Percentiles rank a stretch among this genome's conserved stretches.
Conservation (phyloP, 2,329 filamentous ascomycete species). For the Rasamsonia emersonii region DNA sequence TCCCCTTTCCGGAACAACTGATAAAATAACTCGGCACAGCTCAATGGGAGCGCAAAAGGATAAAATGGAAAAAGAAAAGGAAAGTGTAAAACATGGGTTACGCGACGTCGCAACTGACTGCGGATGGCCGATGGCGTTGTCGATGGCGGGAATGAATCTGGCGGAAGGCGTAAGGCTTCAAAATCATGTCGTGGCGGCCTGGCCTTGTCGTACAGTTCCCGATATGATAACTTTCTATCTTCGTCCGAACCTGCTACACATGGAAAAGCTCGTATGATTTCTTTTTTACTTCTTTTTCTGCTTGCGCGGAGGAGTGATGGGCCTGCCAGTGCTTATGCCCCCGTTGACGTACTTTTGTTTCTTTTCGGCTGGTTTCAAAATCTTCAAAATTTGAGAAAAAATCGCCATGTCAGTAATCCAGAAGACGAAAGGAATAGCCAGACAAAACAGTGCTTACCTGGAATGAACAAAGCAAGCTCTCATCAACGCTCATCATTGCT, state of each 20-base stretch:
- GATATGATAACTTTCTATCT: constrained; percentile 68
- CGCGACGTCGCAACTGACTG: too few relatives aligned
- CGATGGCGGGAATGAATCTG: too few relatives aligned
- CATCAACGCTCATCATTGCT: constrained; percentile 99
- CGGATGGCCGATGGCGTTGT: too few relatives aligned
- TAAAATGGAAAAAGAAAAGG: too few relatives aligned
- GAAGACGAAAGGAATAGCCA: constrained; percentile 1
- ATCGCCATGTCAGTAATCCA: constrained; percentile 12
- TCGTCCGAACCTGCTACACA: constrained; percentile 87
- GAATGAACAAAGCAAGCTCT: constrained; percentile 97
- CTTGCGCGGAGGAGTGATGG: constrained; percentile 63
- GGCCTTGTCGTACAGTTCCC: too few relatives aligned
- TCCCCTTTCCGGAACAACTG: too few relatives aligned
- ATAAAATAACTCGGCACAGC: too few relatives aligned
- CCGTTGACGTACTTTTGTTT: constrained; percentile 98
- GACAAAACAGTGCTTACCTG: constrained; percentile 54
- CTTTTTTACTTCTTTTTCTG: constrained; percentile 59
- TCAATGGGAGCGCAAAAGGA: too few relatives aligned
- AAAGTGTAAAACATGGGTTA: too few relatives aligned
- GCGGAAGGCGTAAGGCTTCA: too few relatives aligned
- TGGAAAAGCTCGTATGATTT: constrained; percentile 63
- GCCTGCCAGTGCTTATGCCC: constrained; percentile 61
- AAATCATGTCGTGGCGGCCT: too few relatives aligned
- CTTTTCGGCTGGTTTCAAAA: constrained; percentile 99
- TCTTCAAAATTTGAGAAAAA: constrained; percentile 70